Percentiles rank a stretch among this genome's conserved stretches.
phyloP scores from a whole-genome alignment of 2,329 filamentous ascomycete species.

The Fusarium albidum region DNA sequence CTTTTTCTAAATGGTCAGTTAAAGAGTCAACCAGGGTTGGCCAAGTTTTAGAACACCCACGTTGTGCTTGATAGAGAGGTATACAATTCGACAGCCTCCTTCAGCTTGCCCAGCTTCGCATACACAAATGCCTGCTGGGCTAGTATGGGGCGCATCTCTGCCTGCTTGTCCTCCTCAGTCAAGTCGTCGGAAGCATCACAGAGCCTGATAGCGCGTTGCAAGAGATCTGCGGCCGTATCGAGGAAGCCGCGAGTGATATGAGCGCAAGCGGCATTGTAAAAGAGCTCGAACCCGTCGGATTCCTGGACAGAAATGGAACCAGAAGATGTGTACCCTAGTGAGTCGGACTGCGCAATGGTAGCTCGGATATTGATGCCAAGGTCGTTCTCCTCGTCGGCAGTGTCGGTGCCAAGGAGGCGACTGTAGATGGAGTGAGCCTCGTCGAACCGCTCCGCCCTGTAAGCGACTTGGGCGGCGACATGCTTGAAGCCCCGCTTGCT shows the following conservation, averaged over 20 bases:
- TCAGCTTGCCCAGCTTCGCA: constrained; percentile 68
- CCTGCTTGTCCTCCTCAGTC: constrained; percentile 75
- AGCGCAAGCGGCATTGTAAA: constrained; percentile 81
- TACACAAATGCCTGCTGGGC: constrained; percentile 80
- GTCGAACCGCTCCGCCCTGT: constrained; percentile 77
- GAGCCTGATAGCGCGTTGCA: constrained; percentile 74
- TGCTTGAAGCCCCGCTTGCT: constrained; percentile 54
- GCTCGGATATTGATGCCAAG: constrained; percentile 80
- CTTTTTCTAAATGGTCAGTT: constrained; percentile 49
- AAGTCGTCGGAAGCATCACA: constrained; percentile 79
- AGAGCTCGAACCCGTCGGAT: constrained; percentile 80
- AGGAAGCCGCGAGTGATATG: constrained; percentile 76
- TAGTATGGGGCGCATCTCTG: constrained; percentile 77
- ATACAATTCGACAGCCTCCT: constrained; percentile 71
- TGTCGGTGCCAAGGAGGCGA: constrained; percentile 58
- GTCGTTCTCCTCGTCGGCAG: constrained; percentile 74
- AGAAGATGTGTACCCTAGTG: constrained; percentile 59
- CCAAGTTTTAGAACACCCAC: constrained; percentile 53
- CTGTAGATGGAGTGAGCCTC: constrained; percentile 71
- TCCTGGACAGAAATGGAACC: constrained; percentile 64
- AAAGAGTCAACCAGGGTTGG: background rate
- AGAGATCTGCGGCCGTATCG: constrained; percentile 68
- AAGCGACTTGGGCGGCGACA: constrained; percentile 72
- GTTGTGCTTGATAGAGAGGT: constrained; percentile 67
- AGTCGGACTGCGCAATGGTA: constrained; percentile 75